These are phyloP conservation scores for Globisporangium iwayamae DNA, from an alignment of 352 stramenopile genomes.

Conservation along the genomic window DNA sequence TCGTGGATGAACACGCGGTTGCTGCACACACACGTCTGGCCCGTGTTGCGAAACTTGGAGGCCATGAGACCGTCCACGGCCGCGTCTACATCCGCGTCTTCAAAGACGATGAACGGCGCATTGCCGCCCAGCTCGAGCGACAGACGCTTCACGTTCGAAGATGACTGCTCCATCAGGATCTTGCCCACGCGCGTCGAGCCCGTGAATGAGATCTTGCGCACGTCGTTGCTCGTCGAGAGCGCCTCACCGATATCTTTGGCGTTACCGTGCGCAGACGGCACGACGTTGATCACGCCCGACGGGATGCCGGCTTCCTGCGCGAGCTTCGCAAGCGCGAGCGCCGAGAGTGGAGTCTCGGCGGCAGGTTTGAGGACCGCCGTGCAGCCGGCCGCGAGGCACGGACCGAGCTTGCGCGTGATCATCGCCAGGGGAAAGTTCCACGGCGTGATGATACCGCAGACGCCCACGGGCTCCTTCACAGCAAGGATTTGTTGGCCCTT, in stretches of 20 bases:
- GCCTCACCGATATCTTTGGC: constrained; percentile 72
- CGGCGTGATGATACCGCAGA: constrained; percentile 93
- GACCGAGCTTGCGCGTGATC: constrained; percentile 96
- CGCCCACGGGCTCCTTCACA: constrained; percentile 92
- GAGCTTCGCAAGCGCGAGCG: constrained; percentile 90
- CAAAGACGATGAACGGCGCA: constrained; percentile 91
- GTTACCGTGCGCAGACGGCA: constrained; percentile 60
- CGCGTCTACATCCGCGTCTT: constrained; percentile 81
- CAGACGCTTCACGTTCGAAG: constrained; percentile 76
- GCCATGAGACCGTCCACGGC: constrained; percentile 81
- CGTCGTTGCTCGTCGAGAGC: constrained; percentile 61
- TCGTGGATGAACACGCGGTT: constrained; percentile 94
- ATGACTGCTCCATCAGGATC: constrained; percentile 75
- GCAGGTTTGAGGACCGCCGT: constrained; percentile 96
- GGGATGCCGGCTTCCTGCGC: constrained; percentile 86
- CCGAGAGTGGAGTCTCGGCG: constrained; percentile 95
- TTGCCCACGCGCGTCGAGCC: constrained; percentile 83
- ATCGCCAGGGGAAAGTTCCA: constrained; percentile 99
- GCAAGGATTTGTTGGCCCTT: constrained; percentile 68
- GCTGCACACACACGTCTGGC: constrained; percentile 86
- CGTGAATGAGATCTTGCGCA: constrained; percentile 91
- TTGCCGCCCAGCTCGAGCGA: constrained; percentile 92
- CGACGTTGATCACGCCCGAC: constrained; percentile 86
- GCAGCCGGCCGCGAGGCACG: constrained; percentile 93
- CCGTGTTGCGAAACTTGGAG: constrained; percentile 89